Evolutionary conservation across 129 eudicot genomes (phyloP).

Genomic region (Escallonia herrerae): DNA sequence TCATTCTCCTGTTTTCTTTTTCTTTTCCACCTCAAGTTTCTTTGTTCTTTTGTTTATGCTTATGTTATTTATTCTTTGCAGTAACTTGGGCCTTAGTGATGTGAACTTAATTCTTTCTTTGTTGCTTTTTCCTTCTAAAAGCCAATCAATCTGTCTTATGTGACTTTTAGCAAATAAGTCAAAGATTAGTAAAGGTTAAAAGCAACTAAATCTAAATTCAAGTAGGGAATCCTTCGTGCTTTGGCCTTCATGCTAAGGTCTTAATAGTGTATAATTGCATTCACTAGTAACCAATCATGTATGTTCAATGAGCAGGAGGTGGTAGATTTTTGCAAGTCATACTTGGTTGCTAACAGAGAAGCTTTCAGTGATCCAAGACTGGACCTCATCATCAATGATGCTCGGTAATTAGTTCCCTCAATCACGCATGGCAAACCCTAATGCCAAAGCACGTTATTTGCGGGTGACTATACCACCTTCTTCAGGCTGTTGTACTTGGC

Average conservation of each 20-base stretch:
- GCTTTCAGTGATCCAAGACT: conserved; percentile 83
- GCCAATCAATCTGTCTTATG: not conserved
- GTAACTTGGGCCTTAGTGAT: not conserved
- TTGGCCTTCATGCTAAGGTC: too few species aligned
- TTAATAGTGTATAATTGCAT: too few species aligned
- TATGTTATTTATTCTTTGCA: not conserved
- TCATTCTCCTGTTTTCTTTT: not conserved
- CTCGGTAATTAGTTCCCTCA: not conserved
- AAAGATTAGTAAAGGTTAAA: too few species aligned
- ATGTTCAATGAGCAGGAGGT: conserved; percentile 7
- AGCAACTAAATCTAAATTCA: too few species aligned
- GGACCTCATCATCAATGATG: conserved; percentile 82
- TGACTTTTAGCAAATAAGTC: not conserved
- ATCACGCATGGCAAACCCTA: too few species aligned
- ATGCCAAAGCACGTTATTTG: too few species aligned
- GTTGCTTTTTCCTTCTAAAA: not conserved
- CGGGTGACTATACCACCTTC: too few species aligned
- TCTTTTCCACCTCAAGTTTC: not conserved
- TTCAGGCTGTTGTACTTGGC: too few species aligned
- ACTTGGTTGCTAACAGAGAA: conserved; percentile 61
- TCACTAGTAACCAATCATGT: too few species aligned
- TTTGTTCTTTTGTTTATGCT: not conserved
- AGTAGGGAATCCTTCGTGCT: too few species aligned
- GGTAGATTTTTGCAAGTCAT: conserved; percentile 72
- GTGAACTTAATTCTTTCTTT: not conserved